phyloP scores from a whole-genome alignment of 805 yeast species.

The Teunomyces stri region DNA sequence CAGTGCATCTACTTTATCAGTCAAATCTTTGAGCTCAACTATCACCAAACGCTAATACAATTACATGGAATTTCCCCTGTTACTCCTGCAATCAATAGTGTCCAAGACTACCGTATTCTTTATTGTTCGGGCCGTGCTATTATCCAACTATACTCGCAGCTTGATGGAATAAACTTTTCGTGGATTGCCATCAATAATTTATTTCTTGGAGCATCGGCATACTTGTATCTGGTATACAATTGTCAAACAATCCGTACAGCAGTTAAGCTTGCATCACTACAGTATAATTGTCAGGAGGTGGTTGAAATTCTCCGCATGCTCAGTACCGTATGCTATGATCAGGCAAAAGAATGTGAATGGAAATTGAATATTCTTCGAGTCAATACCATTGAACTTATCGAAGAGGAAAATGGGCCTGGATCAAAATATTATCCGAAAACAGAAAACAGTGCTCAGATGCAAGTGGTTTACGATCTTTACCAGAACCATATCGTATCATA shows the following conservation, averaged over 20 bases:
- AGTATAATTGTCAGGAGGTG: background rate
- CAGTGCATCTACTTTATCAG: background rate
- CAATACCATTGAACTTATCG: background rate
- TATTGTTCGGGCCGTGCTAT: background rate
- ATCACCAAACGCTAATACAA: slow-evolving; percentile 1
- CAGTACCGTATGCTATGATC: background rate
- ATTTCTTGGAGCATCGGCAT: slow-evolving; percentile 1
- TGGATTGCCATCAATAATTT: slow-evolving; percentile 2
- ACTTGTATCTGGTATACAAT: slow-evolving; percentile 4
- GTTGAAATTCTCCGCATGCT: background rate
- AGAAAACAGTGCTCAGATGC: background rate
- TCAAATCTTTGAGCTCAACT: background rate
- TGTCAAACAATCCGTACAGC: background rate
- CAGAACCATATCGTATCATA: background rate
- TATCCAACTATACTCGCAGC: background rate
- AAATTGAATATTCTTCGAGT: background rate
- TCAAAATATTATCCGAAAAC: background rate
- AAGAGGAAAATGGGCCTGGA: background rate
- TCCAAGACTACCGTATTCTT: background rate
- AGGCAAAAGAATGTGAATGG: background rate
- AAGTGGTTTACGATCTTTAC: background rate
- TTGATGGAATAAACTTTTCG: background rate
- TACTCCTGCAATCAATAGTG: background rate
- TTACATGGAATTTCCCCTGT: background rate
- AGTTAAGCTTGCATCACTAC: background rate